Base-by-base conservation (phyloP, 1,284 basidiomycete species). In the Rhodotorula sp. region DNA sequence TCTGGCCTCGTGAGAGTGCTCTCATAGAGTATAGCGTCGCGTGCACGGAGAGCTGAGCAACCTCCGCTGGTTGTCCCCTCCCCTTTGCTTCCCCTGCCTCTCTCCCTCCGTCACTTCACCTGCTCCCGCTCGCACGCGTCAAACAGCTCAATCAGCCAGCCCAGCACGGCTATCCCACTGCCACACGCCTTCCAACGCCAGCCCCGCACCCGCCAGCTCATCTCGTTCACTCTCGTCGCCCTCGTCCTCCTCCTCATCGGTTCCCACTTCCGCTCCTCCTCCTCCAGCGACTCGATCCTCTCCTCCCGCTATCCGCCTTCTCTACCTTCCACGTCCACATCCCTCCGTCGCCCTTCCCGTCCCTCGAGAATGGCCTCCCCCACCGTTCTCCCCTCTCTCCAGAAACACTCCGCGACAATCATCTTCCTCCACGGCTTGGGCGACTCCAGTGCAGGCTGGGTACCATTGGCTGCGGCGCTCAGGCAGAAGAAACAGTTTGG, bases 371-470 rank as follows among this genome's bases (percentile, higher is more conserved):
- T 65, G 61, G 31, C 57, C 46, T 44, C 44, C 47, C 62, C 65
- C 3, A 30, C 60, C 47, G 50, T 68, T 16, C 44, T 70, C 59
- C 46, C 48, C 11, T 37, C 68, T 1, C 37, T 56, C 6, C 60
- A 57, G 50, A 86, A 85, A 72, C 92, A 94, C 80, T 88, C 89
- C 4, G 91, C 91, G 7, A 93, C 91, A 3, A 87, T 94, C 73
- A 90, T 95, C 77, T 92, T 94, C 79, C 82, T 91, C 48, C 93
- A 95, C 47, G 74, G 72, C 18, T 55, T 76, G 7, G 76, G 76
- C 52, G 76, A 76, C 65, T 50, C 69, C 1, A 68, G 69, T 2
- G 58, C 65, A 6, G 76, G 74, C 13, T 70, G 74, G 74, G 37
- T 47, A 11, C 68, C 69, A 16, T 54, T 78, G 26, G 76, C 76